Evolutionary conservation across 2,329 filamentous ascomycete species (phyloP).

Genomic region (Aspergillus tanneri): DNA sequence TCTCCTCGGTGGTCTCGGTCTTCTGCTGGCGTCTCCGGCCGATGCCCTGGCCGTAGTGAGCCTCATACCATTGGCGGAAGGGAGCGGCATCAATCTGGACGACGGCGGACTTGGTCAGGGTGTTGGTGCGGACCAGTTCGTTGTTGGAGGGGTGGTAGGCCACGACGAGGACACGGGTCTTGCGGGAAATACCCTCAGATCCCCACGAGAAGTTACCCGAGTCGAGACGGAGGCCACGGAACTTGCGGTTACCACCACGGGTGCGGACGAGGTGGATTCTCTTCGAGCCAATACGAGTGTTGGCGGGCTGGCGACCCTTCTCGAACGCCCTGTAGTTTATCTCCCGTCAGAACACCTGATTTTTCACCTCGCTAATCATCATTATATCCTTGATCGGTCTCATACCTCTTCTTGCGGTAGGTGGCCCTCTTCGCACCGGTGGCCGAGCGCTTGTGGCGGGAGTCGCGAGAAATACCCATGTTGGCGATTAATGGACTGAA

Average conservation of each 20-base stretch:
- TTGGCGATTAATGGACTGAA: constrained; percentile 66
- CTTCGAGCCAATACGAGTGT: constrained; percentile 98
- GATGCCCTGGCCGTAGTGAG: constrained; percentile 90
- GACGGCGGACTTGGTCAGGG: constrained; percentile 97
- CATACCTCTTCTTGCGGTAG: constrained; percentile 68
- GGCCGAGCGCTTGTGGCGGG: constrained; percentile 99
- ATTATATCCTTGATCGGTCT: constrained; percentile 28
- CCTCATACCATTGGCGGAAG: constrained; percentile 99
- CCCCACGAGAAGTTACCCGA: constrained; percentile 99
- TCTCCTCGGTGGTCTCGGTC: constrained; percentile 58
- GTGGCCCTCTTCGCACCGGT: constrained; percentile 96
- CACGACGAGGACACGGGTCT: constrained; percentile 98
- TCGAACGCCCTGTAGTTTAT: constrained; percentile 93
- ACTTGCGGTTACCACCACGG: constrained; percentile 98
- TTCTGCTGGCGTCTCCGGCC: constrained; percentile 92
- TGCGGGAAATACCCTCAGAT: constrained; percentile 96
- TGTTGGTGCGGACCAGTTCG: constrained; percentile 99
- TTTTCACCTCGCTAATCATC: constrained; percentile 38
- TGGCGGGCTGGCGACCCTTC: constrained; percentile 98
- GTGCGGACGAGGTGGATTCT: constrained; percentile 95
- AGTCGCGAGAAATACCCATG: constrained; percentile 99
- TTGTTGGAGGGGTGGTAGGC: constrained; percentile 99
- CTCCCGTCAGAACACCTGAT: constrained; percentile 58
- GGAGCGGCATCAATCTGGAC: constrained; percentile 98
- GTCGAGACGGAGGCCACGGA: constrained; percentile 97